Percentiles rank a stretch among this genome's conserved stretches.
Evolutionary conservation across 805 yeast genomes (phyloP).

Genomic region (Yamadazyma olivae): DNA sequence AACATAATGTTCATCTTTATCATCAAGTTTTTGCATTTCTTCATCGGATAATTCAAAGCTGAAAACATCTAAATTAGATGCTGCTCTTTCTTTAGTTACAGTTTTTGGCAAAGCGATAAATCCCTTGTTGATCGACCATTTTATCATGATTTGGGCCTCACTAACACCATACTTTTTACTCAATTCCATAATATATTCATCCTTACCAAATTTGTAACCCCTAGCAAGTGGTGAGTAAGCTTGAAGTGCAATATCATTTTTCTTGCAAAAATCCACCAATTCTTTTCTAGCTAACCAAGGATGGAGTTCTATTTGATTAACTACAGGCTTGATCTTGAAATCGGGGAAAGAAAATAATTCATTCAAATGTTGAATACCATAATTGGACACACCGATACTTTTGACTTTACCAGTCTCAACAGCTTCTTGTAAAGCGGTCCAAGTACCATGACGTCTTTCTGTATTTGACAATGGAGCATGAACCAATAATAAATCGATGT

Average conservation of each 20-base stretch:
- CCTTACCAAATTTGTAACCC: slow-evolving; percentile 31
- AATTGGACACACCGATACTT: slow-evolving; percentile 37
- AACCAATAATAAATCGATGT: slow-evolving; percentile 39
- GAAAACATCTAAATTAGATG: slow-evolving; percentile 44
- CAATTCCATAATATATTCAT: slow-evolving; percentile 49
- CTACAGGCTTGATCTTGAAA: slow-evolving; percentile 54
- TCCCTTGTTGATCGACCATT: slow-evolving; percentile 71
- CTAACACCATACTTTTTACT: slow-evolving; percentile 49
- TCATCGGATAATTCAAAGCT: slow-evolving; percentile 23
- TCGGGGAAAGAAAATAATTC: slow-evolving; percentile 37
- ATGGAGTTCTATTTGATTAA: slow-evolving; percentile 45
- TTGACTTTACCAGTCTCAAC: slow-evolving; percentile 55
- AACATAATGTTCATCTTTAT: slow-evolving; percentile 22
- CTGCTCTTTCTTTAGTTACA: slow-evolving; percentile 47
- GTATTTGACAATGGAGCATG: slow-evolving; percentile 52
- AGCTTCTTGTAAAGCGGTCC: slow-evolving; percentile 76
- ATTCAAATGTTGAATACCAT: slow-evolving; percentile 24
- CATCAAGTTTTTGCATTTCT: slow-evolving; percentile 22
- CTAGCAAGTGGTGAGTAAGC: slow-evolving; percentile 79
- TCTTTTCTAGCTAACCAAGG: slow-evolving; percentile 43
- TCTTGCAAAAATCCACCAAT: slow-evolving; percentile 46
- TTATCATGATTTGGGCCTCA: slow-evolving; percentile 30
- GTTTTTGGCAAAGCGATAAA: slow-evolving; percentile 72
- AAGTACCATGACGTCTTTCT: slow-evolving; percentile 43
- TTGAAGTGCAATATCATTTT: slow-evolving; percentile 57